Conservation (phyloP, 129 eudicot genomes). For the Oenanthe sinensis region DNA sequence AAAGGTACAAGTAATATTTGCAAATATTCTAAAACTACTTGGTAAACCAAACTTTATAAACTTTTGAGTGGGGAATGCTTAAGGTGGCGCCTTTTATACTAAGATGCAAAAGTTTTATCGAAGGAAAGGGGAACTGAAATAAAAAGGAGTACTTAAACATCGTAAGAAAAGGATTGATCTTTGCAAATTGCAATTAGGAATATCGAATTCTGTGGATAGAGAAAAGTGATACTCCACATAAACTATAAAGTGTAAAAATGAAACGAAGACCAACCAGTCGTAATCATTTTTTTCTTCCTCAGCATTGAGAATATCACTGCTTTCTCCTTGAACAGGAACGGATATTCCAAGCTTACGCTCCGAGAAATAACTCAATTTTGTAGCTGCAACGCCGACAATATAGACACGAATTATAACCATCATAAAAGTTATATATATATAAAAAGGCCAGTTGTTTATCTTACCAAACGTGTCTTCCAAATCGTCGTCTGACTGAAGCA, state of each 20-base stretch:
- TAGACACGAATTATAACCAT: conserved; percentile 3
- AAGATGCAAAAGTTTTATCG: neutral
- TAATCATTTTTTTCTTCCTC: conserved; percentile 89
- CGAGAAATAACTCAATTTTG: conserved; percentile 54
- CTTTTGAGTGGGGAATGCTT: neutral
- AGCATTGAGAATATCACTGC: conserved; percentile 73
- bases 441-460: neutral
- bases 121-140: neutral
- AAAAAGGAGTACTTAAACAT: neutral
- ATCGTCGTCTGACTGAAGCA: conserved; percentile 69
- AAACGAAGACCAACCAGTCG: conserved; percentile 67
- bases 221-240: neutral
- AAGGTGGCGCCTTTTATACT: neutral
- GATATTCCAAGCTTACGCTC: conserved; percentile 62
- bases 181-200: neutral
- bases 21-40: too few species aligned
- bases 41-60: neutral
- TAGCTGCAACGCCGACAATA: conserved; percentile 34
- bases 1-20: neutral
- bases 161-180: neutral
- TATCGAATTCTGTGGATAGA: neutral
- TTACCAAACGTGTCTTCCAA: conserved; percentile 74
- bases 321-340: conserved; percentile 68
- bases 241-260: neutral
- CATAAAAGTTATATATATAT: neutral